Base-by-base conservation (phyloP, 495 filamentous ascomycete species). In the Annulohypoxylon maeteangense region DNA sequence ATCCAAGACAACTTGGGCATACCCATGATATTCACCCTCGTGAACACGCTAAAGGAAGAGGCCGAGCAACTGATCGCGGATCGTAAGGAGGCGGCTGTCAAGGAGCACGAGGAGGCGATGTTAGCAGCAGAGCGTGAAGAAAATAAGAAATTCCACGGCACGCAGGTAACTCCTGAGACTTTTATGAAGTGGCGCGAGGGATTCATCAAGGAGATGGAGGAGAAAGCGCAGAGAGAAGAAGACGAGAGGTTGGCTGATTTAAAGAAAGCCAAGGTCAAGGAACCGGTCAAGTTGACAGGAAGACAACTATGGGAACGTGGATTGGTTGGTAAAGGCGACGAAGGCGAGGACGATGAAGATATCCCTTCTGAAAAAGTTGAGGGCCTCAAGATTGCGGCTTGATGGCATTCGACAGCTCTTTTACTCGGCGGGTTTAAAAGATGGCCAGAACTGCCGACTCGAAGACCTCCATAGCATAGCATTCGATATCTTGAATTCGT, bases 11-110 rank as follows among this genome's bases (percentile, higher is more conserved):
- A 94, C 66, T 77, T 98, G 36, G 95, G 95, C 31, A 97, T 97
- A 89, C 91, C 93, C n/a, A 99, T 99, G 95, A 85, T 99, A 0
- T 99, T 97, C 80, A 93, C 94, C 0, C 82, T 99, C 16, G 89
- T 94, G 31, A 91, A 90, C 40, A 88, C 92, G 2, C 80, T 99
- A 59, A 98, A 97, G 75, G 95, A 99, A 63, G 83, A 84, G 36
- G 93, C 93, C 4, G 95, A 99, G 81, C 83, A 87, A 59, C 83
- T 99, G 22, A 88, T 97, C 72, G 66, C 78, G 2, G 88, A 92
- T 50, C 89, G 96, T 22, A 81, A 72, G 51, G 85, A 88, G 53
- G 87, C 84, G 6, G 89, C 85, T 7, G 87, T 87, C 8, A 84
- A 88, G 70, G 83, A 74, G 65, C 87, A 85, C 47, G 94, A 97